phyloP scores from a whole-genome alignment of 257 asterid species.

The Nicotiana noctiflora region DNA sequence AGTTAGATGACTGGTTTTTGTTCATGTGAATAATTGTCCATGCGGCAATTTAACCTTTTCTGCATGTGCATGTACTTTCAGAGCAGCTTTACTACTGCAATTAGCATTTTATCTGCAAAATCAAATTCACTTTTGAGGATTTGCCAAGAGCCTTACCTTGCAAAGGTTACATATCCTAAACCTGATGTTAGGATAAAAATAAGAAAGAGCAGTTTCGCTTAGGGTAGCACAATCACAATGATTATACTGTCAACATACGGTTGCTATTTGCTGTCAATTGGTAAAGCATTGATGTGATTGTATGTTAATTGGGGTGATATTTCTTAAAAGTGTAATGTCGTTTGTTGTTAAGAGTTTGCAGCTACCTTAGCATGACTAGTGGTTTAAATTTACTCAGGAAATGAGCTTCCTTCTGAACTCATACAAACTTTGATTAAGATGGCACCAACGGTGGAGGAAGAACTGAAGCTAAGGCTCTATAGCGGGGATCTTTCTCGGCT shows the following conservation, averaged over 20 bases:
- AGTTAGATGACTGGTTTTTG: not conserved
- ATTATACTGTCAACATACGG: not conserved
- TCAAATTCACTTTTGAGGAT: not conserved
- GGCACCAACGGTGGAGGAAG: conserved; percentile 91
- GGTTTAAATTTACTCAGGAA: conserved; percentile 44
- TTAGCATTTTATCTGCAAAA: not conserved
- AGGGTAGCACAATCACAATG: not conserved
- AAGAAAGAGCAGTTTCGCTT: not conserved
- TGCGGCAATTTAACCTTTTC: not conserved
- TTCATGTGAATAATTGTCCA: not conserved
- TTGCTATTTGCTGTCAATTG: not conserved
- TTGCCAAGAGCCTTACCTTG: not conserved
- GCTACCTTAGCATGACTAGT: not conserved
- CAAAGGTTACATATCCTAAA: not conserved
- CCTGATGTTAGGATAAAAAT: not conserved
- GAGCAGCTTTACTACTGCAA: not conserved
- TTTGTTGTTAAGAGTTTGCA: not conserved
- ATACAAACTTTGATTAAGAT: conserved; percentile 66
- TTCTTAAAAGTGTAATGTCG: conserved; percentile 6
- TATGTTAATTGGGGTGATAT: conserved; percentile 2
- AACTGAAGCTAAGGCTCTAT: conserved; percentile 70
- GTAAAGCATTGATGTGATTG: not conserved
- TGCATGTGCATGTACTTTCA: not conserved
- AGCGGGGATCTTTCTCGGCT: conserved; percentile 81
- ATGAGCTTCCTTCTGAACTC: conserved; percentile 83